Evolutionary conservation across 495 filamentous ascomycete genomes (phyloP).

Genomic region (Penicillium silybi): DNA sequence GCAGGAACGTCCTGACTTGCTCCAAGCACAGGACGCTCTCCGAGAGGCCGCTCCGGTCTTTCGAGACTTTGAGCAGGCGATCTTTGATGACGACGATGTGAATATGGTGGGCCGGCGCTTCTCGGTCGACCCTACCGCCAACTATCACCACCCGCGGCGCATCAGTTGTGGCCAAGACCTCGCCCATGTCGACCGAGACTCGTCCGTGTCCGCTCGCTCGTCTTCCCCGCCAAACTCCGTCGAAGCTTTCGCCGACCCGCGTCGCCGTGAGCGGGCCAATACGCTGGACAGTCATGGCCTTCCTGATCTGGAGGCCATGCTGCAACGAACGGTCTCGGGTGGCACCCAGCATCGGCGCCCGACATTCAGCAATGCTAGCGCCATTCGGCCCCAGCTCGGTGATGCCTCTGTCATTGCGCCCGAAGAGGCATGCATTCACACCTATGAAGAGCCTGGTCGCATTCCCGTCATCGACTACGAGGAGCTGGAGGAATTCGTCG

Average conservation of each 20-base stretch:
- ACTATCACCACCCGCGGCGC: slow-evolving; percentile 35
- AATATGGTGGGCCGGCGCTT: slow-evolving; percentile 38
- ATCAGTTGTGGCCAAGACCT: slow-evolving; percentile 42
- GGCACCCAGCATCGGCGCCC: slow-evolving; percentile 58
- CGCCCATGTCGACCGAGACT: slow-evolving; percentile 42
- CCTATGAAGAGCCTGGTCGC: slow-evolving; percentile 49
- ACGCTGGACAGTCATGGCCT: slow-evolving; percentile 57
- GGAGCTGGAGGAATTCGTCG: slow-evolving; percentile 81
- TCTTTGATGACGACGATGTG: slow-evolving; percentile 49
- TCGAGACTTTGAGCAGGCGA: slow-evolving; percentile 83
- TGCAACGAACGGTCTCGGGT: slow-evolving; percentile 70
- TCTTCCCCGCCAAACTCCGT: slow-evolving; percentile 93
- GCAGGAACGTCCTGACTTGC: slow-evolving; percentile 42
- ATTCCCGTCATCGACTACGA: slow-evolving; percentile 77
- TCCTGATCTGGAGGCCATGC: slow-evolving; percentile 55
- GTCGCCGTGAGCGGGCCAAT: slow-evolving; percentile 62
- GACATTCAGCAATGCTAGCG: slow-evolving; percentile 59
- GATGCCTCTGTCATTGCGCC: slow-evolving; percentile 47
- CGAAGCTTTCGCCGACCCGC: slow-evolving; percentile 85
- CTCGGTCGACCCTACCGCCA: slow-evolving; percentile 35
- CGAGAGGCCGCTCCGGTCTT: slow-evolving; percentile 48
- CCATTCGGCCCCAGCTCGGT: slow-evolving; percentile 41
- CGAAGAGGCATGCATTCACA: slow-evolving; percentile 83
- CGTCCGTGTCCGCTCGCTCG: slow-evolving; percentile 62
- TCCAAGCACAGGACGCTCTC: slow-evolving; percentile 47